A percentile compares a stretch with the other conserved stretches of the same genome.
phyloP scores from a whole-genome alignment of 179 eudicot species.

The Camellia oleifera region DNA sequence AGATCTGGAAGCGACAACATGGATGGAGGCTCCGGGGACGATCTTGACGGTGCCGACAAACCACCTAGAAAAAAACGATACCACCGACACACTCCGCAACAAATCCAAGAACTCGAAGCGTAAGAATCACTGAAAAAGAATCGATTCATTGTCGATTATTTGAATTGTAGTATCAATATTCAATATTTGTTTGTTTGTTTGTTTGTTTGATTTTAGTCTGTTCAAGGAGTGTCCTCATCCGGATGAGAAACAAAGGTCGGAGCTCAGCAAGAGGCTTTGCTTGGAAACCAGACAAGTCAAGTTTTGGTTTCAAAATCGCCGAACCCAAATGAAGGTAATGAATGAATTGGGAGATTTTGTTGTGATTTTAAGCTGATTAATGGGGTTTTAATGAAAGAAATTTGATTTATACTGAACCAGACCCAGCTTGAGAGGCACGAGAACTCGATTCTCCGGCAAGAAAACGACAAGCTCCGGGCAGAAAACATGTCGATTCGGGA shows the following conservation, averaged over 20 bases:
- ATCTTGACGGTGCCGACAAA: constrained; percentile 68
- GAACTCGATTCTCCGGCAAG: constrained; percentile 91
- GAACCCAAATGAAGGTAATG: constrained; percentile 98
- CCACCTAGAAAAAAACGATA: constrained; percentile 82
- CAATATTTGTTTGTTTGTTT: constrained; percentile 4
- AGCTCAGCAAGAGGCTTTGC: constrained; percentile 81
- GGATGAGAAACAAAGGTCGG: constrained; percentile 96
- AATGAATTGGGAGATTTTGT: background rate
- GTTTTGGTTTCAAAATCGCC: constrained; percentile 97
- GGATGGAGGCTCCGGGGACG: constrained; percentile 94
- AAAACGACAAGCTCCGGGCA: constrained; percentile 79
- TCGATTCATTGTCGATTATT: background rate
- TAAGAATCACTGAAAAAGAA: constrained; percentile 23
- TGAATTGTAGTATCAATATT: background rate
- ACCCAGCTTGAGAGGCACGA: constrained; percentile 97
- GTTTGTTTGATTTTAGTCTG: constrained; percentile 42
- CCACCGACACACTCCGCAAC: constrained; percentile 99
- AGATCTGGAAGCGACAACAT: constrained; percentile 95
- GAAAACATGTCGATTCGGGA: constrained; percentile 89
- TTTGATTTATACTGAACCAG: constrained; percentile 30
- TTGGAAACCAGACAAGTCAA: constrained; percentile 94
- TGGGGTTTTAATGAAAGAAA: background rate
- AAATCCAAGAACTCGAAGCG: constrained; percentile 98
- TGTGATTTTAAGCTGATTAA: background rate
- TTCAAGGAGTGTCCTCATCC: constrained; percentile 99